Base-by-base conservation (phyloP, 345 rosid species). In the Trapa bicornis region DNA sequence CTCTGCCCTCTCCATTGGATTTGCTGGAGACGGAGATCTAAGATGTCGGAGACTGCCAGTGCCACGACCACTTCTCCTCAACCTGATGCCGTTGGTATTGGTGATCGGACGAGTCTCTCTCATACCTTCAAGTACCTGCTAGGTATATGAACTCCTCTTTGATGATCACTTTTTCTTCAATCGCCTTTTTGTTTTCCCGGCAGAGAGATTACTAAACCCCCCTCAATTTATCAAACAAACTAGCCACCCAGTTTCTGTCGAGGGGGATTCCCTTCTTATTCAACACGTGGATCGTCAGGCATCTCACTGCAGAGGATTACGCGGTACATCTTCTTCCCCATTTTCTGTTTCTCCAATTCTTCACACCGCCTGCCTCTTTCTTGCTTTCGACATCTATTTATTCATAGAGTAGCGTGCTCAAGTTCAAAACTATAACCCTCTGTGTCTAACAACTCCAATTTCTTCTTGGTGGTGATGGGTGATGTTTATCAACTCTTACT, bases 201-300 rank as follows among this genome's bases (percentile, higher is more conserved):
- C 38, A 32, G 16, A 37, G 17, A 22, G 14, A 32, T 14, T 5
- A 22, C 36, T 39, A 36, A 50, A 74, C 73, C 70, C 67, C 37
- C 36, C 32, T 58, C 13, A 58, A 32, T 13, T 37, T 37, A 37
- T 17, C 38, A 41, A 63, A 38, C 29, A 33, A 16, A 68, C 39
- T 32, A 74, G 76, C 76, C 29, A 69, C 98, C 2, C 96, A 89
- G 82, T 80, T 91, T 48, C 70, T 87, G 62, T 89, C 97, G 37
- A 83, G 96, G 74, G 94, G 94, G 75, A 90, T 90, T 66, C 94
- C 98, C 0, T 93, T 93, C 67, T 71, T 88, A 45, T 88, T 91
- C 81, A 94, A 89, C 76, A 82, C 88, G 1, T 91, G 95, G 97
- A 80, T 94, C 66, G 95, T 91, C 41, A 80, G 76, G 68, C 72